Conservation (phyloP, 1,139 yeast genomes). For the Zygoascus sp. region DNA sequence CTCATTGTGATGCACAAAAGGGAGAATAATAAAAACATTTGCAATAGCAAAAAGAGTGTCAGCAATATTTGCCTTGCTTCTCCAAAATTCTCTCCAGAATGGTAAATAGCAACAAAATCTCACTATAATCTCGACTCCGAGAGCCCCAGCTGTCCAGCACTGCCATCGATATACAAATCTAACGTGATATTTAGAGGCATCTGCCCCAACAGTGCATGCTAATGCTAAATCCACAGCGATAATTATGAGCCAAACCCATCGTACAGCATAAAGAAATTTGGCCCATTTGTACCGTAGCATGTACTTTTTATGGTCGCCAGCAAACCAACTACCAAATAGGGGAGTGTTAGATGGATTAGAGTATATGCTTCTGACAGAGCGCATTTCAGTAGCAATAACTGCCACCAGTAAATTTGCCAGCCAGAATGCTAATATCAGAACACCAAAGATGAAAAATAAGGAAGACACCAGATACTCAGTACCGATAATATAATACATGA, state of each 20-base stretch:
- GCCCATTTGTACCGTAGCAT: constrained; percentile 21
- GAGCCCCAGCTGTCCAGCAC: constrained; percentile 45
- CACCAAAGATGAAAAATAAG: constrained; percentile 68
- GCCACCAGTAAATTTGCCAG: constrained; percentile 79
- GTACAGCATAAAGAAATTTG: constrained; percentile 19
- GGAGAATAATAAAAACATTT: constrained; percentile 53
- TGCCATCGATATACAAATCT: constrained; percentile 46
- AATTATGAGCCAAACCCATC: constrained; percentile 44
- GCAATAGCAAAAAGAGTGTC: constrained; percentile 61
- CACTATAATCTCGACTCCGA: constrained; percentile 56
- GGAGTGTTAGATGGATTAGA: background rate
- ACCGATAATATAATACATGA: constrained; percentile 84
- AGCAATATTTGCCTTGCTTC: constrained; percentile 50
- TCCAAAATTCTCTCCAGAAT: constrained; percentile 55
- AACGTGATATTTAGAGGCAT: constrained; percentile 31
- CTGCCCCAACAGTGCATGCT: constrained; percentile 41
- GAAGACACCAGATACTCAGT: constrained; percentile 76
- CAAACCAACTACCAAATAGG: background rate
- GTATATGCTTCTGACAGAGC: constrained; percentile 31
- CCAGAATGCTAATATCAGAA: constrained; percentile 83
- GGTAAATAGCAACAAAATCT: constrained; percentile 60
- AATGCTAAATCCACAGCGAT: constrained; percentile 48
- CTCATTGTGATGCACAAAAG: constrained; percentile 45
- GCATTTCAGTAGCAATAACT: constrained; percentile 75
- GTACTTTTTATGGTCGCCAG: constrained; percentile 6